Percentiles rank a stretch among this genome's conserved stretches.
phyloP scores from a whole-genome alignment of 2,329 filamentous ascomycete species.

The Colletotrichum kahawae region DNA sequence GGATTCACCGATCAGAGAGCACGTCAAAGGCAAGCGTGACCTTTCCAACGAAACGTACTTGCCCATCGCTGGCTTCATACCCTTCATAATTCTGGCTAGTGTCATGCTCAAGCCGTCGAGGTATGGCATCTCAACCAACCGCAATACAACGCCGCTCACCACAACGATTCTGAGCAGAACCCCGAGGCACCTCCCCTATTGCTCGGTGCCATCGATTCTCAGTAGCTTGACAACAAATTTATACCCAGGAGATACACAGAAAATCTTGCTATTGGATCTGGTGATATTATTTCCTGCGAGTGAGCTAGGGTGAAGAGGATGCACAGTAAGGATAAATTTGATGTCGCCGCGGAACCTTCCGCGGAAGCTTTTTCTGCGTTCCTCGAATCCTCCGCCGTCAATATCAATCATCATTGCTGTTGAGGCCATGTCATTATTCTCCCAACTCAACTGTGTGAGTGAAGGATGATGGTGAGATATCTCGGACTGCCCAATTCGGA shows the following conservation, averaged over 20 bases:
- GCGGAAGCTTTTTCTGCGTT: neutral
- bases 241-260: neutral
- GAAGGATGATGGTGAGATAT: neutral
- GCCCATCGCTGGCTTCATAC: neutral
- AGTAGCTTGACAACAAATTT: neutral
- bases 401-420: neutral
- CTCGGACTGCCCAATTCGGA: neutral
- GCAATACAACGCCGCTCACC: too few relatives aligned
- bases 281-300: neutral
- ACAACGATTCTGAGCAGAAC: neutral
- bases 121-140: neutral
- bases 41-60: neutral
- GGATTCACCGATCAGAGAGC: fast-evolving
- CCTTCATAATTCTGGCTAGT: neutral
- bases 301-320: neutral
- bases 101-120: neutral
- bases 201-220: neutral
- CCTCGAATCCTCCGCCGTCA: neutral
- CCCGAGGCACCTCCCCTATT: too few relatives aligned
- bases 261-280: neutral
- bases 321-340: neutral
- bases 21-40: neutral
- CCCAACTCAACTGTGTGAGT: neutral
- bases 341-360: neutral
- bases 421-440: neutral